Evolutionary conservation across 805 yeast species (phyloP).

Genomic region (Candida methanosorbosa): DNA sequence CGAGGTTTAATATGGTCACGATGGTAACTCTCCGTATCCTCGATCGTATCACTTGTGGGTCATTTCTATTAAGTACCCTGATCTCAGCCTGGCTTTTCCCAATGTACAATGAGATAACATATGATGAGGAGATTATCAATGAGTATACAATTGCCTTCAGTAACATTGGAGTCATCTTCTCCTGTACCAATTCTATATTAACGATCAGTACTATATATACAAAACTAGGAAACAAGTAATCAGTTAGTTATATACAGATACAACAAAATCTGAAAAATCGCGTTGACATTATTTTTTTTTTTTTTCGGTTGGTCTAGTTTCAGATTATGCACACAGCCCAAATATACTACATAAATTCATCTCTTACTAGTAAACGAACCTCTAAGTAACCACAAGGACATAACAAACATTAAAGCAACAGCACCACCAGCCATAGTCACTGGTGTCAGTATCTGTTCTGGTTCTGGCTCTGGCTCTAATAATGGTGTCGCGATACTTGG

Average conservation of each 20-base stretch:
- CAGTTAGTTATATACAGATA: not conserved
- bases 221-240: not conserved
- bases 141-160: slow-evolving; percentile 18
- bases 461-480: slow-evolving; percentile 53
- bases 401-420: slow-evolving; percentile 53
- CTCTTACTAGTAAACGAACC: slow-evolving; percentile 13
- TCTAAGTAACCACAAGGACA: slow-evolving; percentile 59
- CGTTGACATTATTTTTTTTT: not conserved
- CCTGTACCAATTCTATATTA: slow-evolving; percentile 1
- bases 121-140: slow-evolving; percentile 30
- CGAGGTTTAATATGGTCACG: slow-evolving; percentile 22
- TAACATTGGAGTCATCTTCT: not conserved
- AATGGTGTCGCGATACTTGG: slow-evolving; percentile 80
- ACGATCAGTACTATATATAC: not conserved
- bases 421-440: slow-evolving; percentile 62
- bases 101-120: slow-evolving; percentile 35
- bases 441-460: slow-evolving; percentile 38
- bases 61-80: slow-evolving; percentile 26
- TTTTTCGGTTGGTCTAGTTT: too few relatives aligned
- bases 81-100: slow-evolving; percentile 12
- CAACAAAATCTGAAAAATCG: not conserved
- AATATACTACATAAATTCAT: too few relatives aligned
- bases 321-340: too few relatives aligned
- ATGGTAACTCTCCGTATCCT: slow-evolving; percentile 30
- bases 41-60: slow-evolving; percentile 31